Conservation (phyloP, 352 stramenopile genomes). For the Phytophthora cactorum region DNA sequence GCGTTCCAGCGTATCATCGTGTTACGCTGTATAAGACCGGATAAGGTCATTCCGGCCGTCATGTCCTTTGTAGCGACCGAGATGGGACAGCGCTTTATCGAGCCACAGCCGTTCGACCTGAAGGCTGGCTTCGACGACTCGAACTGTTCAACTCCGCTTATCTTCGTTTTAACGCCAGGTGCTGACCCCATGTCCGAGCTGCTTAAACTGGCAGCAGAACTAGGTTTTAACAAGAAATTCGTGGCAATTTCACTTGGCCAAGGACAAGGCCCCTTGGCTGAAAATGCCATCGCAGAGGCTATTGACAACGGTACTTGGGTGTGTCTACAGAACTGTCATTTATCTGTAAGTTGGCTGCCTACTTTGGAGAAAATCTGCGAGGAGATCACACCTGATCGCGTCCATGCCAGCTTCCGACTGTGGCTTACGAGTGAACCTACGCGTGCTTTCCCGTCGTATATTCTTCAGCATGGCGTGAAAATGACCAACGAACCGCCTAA, state of each 20-base stretch:
- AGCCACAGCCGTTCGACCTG: constrained; percentile 94
- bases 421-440: constrained; percentile 96
- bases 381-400: constrained; percentile 92
- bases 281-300: constrained; percentile 92
- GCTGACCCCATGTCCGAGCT: constrained; percentile 96
- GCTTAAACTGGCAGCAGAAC: constrained; percentile 91
- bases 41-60: constrained; percentile 93
- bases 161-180: constrained; percentile 95
- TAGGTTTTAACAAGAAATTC: constrained; percentile 93
- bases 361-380: constrained; percentile 95
- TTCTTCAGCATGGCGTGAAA: constrained; percentile 94
- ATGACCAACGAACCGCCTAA: constrained; percentile 97
- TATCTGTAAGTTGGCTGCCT: constrained; percentile 95
- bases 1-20: constrained; percentile 92
- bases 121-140: constrained; percentile 93
- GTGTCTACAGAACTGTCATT: constrained; percentile 96
- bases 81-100: constrained; percentile 93
- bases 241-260: constrained; percentile 95
- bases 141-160: constrained; percentile 93
- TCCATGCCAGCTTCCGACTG: constrained; percentile 92
- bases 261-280: constrained; percentile 92
- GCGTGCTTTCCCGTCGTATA: constrained; percentile 93
- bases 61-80: constrained; percentile 91
- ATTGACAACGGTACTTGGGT: constrained; percentile 95
- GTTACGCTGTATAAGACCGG: constrained; percentile 91